Evolutionary conservation across 2,329 filamentous ascomycete species (phyloP), one percentile per base, ranked within the genome.

Genomic region (Tolypocladium ovalisporum): DNA sequence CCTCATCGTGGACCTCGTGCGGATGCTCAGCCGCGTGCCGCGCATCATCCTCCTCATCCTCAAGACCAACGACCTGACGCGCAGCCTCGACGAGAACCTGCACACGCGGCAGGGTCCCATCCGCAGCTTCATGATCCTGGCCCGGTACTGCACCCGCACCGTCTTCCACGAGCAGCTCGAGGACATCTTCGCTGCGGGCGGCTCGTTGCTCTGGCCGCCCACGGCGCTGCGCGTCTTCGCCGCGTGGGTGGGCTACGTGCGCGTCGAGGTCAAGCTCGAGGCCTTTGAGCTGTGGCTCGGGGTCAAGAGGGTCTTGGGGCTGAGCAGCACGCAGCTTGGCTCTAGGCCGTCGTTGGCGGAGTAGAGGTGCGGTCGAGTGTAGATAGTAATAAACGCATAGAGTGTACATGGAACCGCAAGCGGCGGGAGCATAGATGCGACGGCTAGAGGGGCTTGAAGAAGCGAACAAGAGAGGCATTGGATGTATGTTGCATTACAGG

Each of bases 31-130:
- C 53, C 84, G 90, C 65, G 92, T 99, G 8, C 94, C 94, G 0
- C 80, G 91, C 51, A 90, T 99, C 62, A 96, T 99, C 56, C 79
- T 99, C 15, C 78, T 99, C 34, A 97, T 99, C 63, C 80, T 99
- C 61, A 99, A 99, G 76, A 99, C 94, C 2, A 99, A 99, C 70
- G 94, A 99, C 73, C 77, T 99, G 42, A 99, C 94, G 19, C 85
- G 94, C 62, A 94, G 88, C 65, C 81, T 99, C 22, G 94, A 99
- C 69, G 94, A 99, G 76, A 92, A 88, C 67, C 77, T 95, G 40
- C 87, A 92, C 57, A 94, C 89, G 0, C 79, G 82, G 8, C 80
- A 83, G 60, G 85, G 85, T 0, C 84, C 85, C 3, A 79, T 86
- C 61, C 78, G 84, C 53, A 81, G 76, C 17, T 88, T 88, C 64